A percentile compares a stretch with the other conserved stretches of the same genome.
Conservation (phyloP, 768 basidiomycete genomes). For the Clavulina sp. region DNA sequence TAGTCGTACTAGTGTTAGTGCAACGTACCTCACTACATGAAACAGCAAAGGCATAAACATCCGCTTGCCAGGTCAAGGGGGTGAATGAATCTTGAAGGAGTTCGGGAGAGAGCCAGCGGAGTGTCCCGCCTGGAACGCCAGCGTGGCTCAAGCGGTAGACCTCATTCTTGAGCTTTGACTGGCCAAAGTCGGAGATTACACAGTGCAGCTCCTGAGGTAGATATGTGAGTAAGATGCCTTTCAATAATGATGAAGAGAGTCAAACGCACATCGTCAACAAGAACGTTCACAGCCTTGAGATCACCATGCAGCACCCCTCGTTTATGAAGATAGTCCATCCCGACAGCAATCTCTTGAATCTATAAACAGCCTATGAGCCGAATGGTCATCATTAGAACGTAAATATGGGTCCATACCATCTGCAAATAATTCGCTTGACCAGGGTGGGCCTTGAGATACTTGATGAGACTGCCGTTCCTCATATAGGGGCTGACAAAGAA, state of each 20-base stretch:
- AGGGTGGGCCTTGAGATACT: conserved; percentile 29
- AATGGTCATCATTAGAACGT: background rate
- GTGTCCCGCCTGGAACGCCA: background rate
- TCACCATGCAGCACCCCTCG: conserved; percentile 9
- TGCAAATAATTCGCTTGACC: background rate
- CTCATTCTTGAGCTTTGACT: conserved; percentile 63
- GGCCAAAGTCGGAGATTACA: conserved; percentile 69
- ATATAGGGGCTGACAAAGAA: conserved; percentile 65
- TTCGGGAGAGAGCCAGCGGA: conserved; percentile 1
- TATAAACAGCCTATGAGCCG: background rate
- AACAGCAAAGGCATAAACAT: conserved; percentile 5
- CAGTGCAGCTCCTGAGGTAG: conserved; percentile 23
- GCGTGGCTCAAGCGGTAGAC: conserved; percentile 34
- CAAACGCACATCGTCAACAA: conserved; percentile 9
- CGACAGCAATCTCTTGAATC: conserved; percentile 10
- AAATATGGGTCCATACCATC: background rate
- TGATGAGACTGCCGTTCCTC: conserved; percentile 43
- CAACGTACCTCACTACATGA: conserved; percentile 10
- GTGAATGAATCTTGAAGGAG: background rate
- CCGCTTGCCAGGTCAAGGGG: background rate
- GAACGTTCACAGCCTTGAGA: conserved; percentile 11
- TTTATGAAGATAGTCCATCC: conserved; percentile 6
- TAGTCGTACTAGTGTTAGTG: background rate
- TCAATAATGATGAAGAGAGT: background rate
- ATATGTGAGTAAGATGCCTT: background rate